Percentiles rank a stretch among this genome's conserved stretches.
Conservation (phyloP, 768 basidiomycete species). For the Lactarius indigo region DNA sequence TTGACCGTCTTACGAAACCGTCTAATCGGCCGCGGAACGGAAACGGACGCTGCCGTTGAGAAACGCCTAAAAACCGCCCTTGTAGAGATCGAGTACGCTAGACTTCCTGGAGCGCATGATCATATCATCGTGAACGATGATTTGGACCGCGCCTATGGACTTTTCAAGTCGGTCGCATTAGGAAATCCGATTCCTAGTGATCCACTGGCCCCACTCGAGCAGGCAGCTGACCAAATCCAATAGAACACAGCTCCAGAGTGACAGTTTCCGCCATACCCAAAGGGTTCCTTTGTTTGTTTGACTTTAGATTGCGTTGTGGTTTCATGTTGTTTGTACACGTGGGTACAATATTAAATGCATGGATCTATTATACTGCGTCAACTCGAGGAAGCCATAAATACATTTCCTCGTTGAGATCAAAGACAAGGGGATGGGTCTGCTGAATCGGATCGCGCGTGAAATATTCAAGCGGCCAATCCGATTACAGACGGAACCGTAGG, state of each 20-base stretch:
- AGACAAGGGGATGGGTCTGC: neutral
- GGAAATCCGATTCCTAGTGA: constrained; percentile 64
- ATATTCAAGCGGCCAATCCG: neutral
- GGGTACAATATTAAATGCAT: neutral
- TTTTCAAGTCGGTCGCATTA: constrained; percentile 74
- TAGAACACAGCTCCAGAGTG: neutral
- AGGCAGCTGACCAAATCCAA: constrained; percentile 31
- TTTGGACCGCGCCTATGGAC: constrained; percentile 72
- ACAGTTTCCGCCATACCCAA: neutral
- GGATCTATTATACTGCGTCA: neutral
- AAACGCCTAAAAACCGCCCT: constrained; percentile 76
- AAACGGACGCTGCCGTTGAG: constrained; percentile 65
- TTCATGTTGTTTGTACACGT: neutral
- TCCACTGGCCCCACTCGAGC: constrained; percentile 60
- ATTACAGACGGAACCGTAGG: constrained; percentile 58
- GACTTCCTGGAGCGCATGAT: constrained; percentile 70
- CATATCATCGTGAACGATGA: constrained; percentile 89
- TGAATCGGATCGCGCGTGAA: neutral
- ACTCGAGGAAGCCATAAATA: constrained; percentile 1
- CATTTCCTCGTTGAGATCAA: neutral
- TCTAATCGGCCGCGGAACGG: constrained; percentile 78
- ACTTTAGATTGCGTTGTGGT: neutral
- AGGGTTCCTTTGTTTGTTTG: neutral
- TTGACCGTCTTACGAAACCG: constrained; percentile 66
- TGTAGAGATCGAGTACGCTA: constrained; percentile 81